Base-by-base conservation (phyloP, 805 yeast species). In the Monosporozyma yasuniensis region DNA sequence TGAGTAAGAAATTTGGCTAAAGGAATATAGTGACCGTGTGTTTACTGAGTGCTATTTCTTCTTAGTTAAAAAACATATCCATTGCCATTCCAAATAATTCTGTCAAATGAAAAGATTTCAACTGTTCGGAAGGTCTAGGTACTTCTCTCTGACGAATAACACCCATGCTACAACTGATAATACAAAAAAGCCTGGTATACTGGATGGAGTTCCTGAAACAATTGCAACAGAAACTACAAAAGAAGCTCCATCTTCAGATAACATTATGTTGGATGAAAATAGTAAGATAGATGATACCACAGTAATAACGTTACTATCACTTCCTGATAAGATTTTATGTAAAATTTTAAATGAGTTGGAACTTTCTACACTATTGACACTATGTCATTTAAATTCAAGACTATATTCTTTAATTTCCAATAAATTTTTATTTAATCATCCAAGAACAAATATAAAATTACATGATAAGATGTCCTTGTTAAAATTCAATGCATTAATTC, bases 401-500 rank as follows among this genome's bases (percentile, higher is more conserved):
- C 51, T 65, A 6, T 64, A 65, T 43, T 46, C 49, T 9, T 27
- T 64, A 1, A 54, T 66, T 2, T 56, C 61, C 10, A 58, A 57
- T 44, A 49, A 61, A 7, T 57, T 60, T 25, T 52, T 67, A 3
- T 67, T 58, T 53, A 58, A 57, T 14, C 25, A 39, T 11, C 42
- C 27, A 21, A 19, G 42, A 39, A 39, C 16, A 3, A 45, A 59
- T 37, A 63, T 67, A 18, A 49, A 50, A 10, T 46, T 67, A 16
- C 47, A 49, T n/a, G 55, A 60, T 18, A 61, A 60, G 47, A 46
- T 56, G 10, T 56, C 67, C 8, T 42, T 66, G 21, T 50, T 64
- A 23, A 60, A 59, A 28, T 66, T 67, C 46, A 59, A 60, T 41
- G 61, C 65, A 2, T 35, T 63, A 28, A 59, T 65, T n/a, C 68